Conservation (phyloP, 179 eudicot genomes). For the Beta macrorhiza region DNA sequence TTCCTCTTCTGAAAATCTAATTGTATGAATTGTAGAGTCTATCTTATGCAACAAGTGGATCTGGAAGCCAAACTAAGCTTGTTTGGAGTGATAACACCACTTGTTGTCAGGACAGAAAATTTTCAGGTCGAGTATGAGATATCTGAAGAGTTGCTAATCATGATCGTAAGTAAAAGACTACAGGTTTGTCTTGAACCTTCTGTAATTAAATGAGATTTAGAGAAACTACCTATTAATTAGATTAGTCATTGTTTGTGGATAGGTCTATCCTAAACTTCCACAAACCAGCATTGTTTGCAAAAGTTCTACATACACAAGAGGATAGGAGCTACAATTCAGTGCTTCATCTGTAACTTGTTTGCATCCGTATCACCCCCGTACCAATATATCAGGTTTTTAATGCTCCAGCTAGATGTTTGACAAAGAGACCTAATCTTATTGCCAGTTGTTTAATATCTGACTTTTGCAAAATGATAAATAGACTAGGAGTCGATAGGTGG, state of each 20-base stretch:
- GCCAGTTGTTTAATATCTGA: background rate
- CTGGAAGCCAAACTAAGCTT: conserved; percentile 79
- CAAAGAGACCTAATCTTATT: background rate
- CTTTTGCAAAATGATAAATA: background rate
- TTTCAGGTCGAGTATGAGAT: conserved; percentile 14
- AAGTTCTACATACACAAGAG: background rate
- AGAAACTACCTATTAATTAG: conserved; percentile 10
- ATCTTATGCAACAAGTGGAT: conserved; percentile 66
- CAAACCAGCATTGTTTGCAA: background rate
- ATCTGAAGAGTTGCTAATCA: background rate
- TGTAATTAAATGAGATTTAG: background rate
- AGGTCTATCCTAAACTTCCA: conserved; percentile 6
- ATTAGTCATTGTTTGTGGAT: conserved; percentile 6
- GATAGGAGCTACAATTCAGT: background rate
- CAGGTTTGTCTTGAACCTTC: conserved; percentile 26
- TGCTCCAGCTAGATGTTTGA: background rate
- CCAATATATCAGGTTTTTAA: background rate
- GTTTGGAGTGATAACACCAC: conserved; percentile 59
- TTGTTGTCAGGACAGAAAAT: conserved; percentile 27
- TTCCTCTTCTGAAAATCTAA: conserved; percentile 12
- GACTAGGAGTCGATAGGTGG: background rate
- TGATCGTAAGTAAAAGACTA: conserved; percentile 8
- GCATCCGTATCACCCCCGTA: background rate
- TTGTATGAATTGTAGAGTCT: conserved; percentile 57
- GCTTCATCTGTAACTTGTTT: background rate